phyloP scores from a whole-genome alignment of 768 basidiomycete species.

The Boletus rex-veris region DNA sequence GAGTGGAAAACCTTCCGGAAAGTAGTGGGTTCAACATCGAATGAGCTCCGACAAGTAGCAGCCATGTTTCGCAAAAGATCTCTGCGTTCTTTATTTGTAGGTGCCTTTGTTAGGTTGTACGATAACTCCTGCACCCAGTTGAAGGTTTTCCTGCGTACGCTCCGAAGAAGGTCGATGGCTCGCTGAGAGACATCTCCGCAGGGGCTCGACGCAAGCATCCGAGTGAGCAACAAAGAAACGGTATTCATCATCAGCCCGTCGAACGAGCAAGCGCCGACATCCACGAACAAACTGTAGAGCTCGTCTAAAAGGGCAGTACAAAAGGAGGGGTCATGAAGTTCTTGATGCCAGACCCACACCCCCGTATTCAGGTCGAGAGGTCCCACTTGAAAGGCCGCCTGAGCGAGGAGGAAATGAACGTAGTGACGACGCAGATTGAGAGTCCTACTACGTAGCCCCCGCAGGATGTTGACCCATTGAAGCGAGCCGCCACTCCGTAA shows the following conservation, averaged over 20 bases:
- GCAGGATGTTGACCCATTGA: neutral
- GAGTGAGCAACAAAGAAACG: neutral
- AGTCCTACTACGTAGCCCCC: neutral
- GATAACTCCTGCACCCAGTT: too few relatives aligned
- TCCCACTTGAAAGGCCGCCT: neutral
- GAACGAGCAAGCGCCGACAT: conserved; percentile 8
- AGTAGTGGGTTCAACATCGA: neutral
- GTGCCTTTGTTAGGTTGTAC: too few relatives aligned
- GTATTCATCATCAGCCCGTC: conserved; percentile 28
- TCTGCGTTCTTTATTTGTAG: too few relatives aligned
- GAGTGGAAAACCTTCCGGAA: neutral
- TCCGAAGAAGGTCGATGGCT: neutral
- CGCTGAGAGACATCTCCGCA: conserved; percentile 20
- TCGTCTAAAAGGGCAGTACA: neutral
- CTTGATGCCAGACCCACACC: too few relatives aligned
- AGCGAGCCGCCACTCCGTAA: too few relatives aligned
- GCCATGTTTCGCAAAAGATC: neutral
- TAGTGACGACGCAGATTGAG: neutral
- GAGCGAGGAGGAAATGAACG: neutral
- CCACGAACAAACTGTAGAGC: neutral
- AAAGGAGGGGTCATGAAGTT: neutral
- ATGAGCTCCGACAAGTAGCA: neutral
- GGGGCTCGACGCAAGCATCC: neutral
- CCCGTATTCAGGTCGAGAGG: neutral
- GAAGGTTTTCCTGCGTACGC: neutral